These are phyloP conservation scores for Rhodocollybia butyracea DNA, from an alignment of 768 basidiomycete species.

Conservation along the genomic window DNA sequence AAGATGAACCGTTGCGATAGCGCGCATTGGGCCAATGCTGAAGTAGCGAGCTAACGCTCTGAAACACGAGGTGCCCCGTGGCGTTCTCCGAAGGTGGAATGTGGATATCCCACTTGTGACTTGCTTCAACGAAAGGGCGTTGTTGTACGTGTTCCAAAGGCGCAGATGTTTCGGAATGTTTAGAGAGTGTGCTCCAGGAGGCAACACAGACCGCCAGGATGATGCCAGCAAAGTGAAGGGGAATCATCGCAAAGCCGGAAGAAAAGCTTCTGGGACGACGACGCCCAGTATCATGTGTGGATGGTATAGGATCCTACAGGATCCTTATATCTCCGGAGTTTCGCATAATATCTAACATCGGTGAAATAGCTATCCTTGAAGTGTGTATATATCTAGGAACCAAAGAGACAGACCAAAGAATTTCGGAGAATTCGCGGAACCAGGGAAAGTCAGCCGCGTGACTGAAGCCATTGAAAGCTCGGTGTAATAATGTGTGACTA, in stretches of 20 bases:
- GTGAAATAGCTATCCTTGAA: too few relatives aligned
- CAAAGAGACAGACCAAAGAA: background rate
- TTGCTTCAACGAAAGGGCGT: too few relatives aligned
- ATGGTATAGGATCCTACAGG: too few relatives aligned
- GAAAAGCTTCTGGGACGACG: too few relatives aligned
- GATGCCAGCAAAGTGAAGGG: background rate
- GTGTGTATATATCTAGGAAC: slow-evolving; percentile 3
- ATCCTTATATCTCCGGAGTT: too few relatives aligned
- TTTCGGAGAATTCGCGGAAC: background rate
- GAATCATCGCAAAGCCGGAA: background rate
- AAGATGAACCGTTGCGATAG: slow-evolving; percentile 30
- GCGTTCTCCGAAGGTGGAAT: slow-evolving; percentile 16
- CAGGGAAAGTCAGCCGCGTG: too few relatives aligned
- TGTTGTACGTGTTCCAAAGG: background rate
- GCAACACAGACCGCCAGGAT: background rate
- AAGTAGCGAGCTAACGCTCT: slow-evolving; percentile 20
- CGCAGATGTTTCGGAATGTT: background rate
- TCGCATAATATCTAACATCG: background rate
- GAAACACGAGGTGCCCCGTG: slow-evolving; percentile 24
- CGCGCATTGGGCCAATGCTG: slow-evolving; percentile 38
- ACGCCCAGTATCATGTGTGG: too few relatives aligned
- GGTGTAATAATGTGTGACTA: too few relatives aligned
- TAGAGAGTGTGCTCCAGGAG: background rate
- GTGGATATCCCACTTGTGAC: slow-evolving; percentile 19
- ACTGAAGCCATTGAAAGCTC: too few relatives aligned